Evolutionary conservation across 768 basidiomycete species (phyloP).

Genomic region (Leccinum sublutescens): DNA sequence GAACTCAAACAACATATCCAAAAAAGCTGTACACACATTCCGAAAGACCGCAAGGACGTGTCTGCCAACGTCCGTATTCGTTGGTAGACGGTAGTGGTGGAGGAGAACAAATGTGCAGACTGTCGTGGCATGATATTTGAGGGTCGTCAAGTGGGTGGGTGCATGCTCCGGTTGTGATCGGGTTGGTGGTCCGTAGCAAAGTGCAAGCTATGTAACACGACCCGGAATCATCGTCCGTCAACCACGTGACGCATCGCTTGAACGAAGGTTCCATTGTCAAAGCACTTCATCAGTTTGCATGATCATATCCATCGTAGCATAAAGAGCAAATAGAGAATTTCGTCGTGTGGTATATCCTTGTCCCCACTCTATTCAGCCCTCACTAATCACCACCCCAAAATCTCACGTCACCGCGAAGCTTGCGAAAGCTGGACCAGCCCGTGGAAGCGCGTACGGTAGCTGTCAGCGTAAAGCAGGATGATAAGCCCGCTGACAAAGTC

Average conservation of each 20-base stretch:
- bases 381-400: background rate
- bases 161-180: conserved; percentile 16
- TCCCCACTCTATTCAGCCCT: conserved; percentile 1
- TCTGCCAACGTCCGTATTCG: conserved; percentile 40
- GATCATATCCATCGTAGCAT: conserved; percentile 5
- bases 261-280: background rate
- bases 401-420: conserved; percentile 29
- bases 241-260: conserved; percentile 20
- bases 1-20: background rate
- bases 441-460: conserved; percentile 43
- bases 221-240: background rate
- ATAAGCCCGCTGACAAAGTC: conserved; percentile 51
- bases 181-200: background rate
- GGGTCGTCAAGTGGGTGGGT: conserved; percentile 10
- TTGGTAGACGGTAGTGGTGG: conserved; percentile 26
- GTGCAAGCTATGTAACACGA: background rate
- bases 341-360: conserved; percentile 20
- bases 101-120: conserved; percentile 17
- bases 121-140: conserved; percentile 26
- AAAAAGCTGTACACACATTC: conserved; percentile 58
- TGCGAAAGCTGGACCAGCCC: conserved; percentile 39
- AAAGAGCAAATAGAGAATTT: conserved; percentile 13
- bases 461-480: conserved; percentile 48
- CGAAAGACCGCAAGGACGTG: conserved; percentile 68
- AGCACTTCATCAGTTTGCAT: background rate